phyloP scores from a whole-genome alignment of 495 filamentous ascomycete genomes.

The Neurospora sp. region DNA sequence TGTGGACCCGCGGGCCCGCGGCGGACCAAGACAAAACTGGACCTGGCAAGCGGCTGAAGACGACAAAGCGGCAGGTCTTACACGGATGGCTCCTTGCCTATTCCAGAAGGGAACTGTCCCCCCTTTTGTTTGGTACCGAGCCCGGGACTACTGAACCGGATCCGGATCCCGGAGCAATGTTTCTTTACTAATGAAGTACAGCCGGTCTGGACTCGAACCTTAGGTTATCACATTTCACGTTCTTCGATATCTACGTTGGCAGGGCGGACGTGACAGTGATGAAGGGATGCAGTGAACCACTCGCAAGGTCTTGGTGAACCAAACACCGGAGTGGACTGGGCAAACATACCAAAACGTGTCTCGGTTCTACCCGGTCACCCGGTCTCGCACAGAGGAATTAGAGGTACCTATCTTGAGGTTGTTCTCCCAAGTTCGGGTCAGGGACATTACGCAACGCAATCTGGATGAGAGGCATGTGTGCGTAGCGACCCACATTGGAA shows the following conservation, averaged over 20 bases:
- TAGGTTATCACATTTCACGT: background rate
- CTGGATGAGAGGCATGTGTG: background rate
- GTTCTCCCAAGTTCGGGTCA: background rate
- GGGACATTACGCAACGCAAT: background rate
- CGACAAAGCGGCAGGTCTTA: background rate
- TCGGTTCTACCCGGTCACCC: background rate
- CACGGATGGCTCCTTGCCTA: background rate
- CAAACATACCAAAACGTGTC: background rate
- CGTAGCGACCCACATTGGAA: background rate
- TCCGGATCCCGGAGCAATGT: background rate
- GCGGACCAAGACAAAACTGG: background rate
- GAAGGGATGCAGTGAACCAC: background rate
- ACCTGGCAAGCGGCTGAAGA: background rate
- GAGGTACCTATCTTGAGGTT: background rate
- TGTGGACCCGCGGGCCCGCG: background rate
- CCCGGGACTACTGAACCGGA: background rate
- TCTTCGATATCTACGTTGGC: background rate
- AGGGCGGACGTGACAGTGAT: background rate
- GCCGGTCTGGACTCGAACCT: background rate
- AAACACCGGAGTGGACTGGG: background rate
- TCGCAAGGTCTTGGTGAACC: background rate
- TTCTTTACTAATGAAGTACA: background rate
- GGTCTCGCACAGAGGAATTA: background rate
- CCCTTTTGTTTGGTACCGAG: background rate
- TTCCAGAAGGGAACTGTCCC: background rate